phyloP scores from a whole-genome alignment of 192 early-diverging fungal species.

The Lobosporangium transversale region DNA sequence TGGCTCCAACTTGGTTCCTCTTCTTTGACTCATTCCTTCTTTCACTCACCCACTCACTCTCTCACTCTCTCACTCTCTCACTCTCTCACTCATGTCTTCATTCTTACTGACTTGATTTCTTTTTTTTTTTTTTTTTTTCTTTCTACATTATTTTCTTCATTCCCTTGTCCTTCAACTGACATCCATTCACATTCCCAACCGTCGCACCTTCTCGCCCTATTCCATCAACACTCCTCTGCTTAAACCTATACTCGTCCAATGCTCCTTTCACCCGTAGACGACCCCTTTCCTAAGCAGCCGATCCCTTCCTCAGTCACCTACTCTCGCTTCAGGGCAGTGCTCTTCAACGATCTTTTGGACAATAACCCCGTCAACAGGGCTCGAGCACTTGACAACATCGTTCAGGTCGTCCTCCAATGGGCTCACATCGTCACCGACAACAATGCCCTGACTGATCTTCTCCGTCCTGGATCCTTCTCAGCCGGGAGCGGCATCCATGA shows the following conservation, averaged over 20 bases:
- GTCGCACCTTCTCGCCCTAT: no score
- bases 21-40: not conserved
- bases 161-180: not conserved
- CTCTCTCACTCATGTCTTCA: not conserved
- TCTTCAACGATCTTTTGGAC: slow-evolving; percentile 52
- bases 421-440: slow-evolving; percentile 51
- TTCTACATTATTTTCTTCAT: not conserved
- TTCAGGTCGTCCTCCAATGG: slow-evolving; percentile 51
- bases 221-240: not conserved
- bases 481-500: not conserved
- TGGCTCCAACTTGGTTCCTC: no score
- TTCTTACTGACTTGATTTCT: not conserved
- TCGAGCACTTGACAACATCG: slow-evolving; percentile 51
- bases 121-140: not conserved
- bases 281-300: slow-evolving; percentile 41
- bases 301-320: slow-evolving; percentile 45
- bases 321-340: slow-evolving; percentile 48
- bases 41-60: not conserved
- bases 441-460: slow-evolving; percentile 30
- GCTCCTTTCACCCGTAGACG: slow-evolving; percentile 55
- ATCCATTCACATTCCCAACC: not conserved
- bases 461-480: slow-evolving; percentile 34
- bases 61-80: not conserved
- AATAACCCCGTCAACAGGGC: slow-evolving; percentile 33
- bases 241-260: slow-evolving; percentile 2